Base-by-base conservation (phyloP, 1,139 yeast species). In the Pichia sp. region DNA sequence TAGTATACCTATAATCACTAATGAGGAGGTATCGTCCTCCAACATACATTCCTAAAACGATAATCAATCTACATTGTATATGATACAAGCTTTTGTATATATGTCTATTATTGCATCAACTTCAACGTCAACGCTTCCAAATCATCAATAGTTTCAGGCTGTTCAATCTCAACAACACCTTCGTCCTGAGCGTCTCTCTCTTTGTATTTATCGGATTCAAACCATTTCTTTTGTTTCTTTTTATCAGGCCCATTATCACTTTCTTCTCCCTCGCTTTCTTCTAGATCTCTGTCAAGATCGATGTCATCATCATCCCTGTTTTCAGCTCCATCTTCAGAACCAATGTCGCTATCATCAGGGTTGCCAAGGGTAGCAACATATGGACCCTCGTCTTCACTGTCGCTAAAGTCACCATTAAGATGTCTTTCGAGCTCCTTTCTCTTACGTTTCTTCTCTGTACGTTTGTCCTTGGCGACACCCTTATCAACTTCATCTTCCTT, bases 91-190 rank as follows among this genome's bases (percentile, higher is more conserved):
- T n/a, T n/a, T n/a, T n/a, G n/a, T n/a, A n/a, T n/a, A 7, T 23
- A 7, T 23, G 12, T 7, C 13, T 23, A 23, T 16, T 33, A 38
- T 21, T 48, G 46, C 37, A 55, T 39, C 52, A 91, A 74, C 57
- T 72, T 74, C 32, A 84, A 72, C 3, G 97, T 81, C 61, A 91
- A 74, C 11, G 94, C 87, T 66, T 91, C 98, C 60, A 91, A 71
- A 55, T 91, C 97, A 57, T 86, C 96, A 59, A 91, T 67, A 22
- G 94, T 82, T 51, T 85, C 84, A 16, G 96, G 96, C 53, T 80
- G 85, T 47, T 84, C 93, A 35, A 83, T 67, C 59, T 87, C 96
- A 43, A 83, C 67, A 37, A 82, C 62, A 18, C 48, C 52, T 4
- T 50, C 58, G 35, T 42, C 44, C 12, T 20, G 23, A 7, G 32